These are phyloP conservation scores for Fusarium dimerum DNA, from an alignment of 2,329 filamentous ascomycete genomes.

Conservation along the genomic window DNA sequence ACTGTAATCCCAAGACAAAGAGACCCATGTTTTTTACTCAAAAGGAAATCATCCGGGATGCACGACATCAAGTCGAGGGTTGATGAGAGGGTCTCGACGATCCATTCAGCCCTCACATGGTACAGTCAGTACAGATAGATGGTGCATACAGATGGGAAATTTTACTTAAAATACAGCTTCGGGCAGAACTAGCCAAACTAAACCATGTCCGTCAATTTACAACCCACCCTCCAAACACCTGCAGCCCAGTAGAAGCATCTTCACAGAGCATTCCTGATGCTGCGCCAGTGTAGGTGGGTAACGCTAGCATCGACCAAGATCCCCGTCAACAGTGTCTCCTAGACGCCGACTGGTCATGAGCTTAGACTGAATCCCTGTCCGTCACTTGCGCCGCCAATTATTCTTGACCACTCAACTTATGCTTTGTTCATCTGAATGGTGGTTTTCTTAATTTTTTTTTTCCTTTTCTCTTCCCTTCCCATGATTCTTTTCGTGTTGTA, in stretches of 20 bases:
- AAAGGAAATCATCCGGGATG: constrained; percentile 21
- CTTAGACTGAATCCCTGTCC: constrained; percentile 31
- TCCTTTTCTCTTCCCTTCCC: background rate
- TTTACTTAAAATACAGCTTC: background rate
- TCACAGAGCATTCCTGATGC: constrained; percentile 5
- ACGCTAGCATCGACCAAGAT: constrained; percentile 26
- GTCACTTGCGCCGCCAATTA: constrained; percentile 33
- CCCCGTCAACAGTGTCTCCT: constrained; percentile 24
- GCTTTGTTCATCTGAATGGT: constrained; percentile 7
- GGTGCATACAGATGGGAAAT: too few species aligned
- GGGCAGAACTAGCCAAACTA: background rate
- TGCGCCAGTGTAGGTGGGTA: constrained; percentile 24
- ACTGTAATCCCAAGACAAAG: too few species aligned
- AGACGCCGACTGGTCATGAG: constrained; percentile 39
- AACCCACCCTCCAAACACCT: background rate
- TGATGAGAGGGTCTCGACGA: too few species aligned
- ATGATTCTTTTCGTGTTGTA: constrained; percentile 2
- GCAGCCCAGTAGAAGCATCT: constrained; percentile 16
- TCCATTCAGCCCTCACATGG: too few species aligned
- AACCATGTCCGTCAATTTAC: background rate
- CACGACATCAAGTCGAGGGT: constrained; percentile 46
- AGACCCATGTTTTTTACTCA: background rate
- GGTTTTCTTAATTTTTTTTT: constrained; percentile 5
- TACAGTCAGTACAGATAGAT: too few species aligned
- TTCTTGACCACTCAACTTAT: constrained; percentile 28